These are phyloP conservation scores for Lithospermum erythrorhizon DNA, from an alignment of 257 asterid genomes.

Conservation along the genomic window DNA sequence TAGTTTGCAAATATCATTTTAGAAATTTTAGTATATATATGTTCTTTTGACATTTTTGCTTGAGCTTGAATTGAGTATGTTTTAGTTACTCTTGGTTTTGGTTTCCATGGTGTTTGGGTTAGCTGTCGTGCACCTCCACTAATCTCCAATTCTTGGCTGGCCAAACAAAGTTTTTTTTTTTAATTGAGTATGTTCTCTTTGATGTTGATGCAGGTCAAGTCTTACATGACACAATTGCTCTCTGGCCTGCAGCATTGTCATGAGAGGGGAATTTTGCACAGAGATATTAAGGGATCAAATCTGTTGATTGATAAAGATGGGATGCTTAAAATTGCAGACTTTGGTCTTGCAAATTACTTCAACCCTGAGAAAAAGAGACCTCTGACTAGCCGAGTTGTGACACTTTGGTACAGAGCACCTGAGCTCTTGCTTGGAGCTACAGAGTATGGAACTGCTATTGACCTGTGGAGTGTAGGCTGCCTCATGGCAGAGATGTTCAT, in stretches of 20 bases:
- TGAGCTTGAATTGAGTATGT: too few species aligned
- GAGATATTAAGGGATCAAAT: constrained; percentile 82
- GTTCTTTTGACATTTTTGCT: too few species aligned
- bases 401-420: constrained; percentile 84
- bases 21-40: too few species aligned
- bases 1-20: not conserved
- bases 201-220: constrained; percentile 39
- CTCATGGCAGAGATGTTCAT: constrained; percentile 85
- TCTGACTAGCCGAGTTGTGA: constrained; percentile 69
- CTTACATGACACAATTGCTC: constrained; percentile 66
- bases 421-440: constrained; percentile 75
- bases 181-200: not conserved
- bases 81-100: too few species aligned
- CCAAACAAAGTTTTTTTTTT: not conserved
- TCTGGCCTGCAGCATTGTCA: constrained; percentile 79
- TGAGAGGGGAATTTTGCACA: constrained; percentile 59
- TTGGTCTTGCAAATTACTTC: constrained; percentile 58
- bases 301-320: constrained; percentile 57
- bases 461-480: constrained; percentile 89
- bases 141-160: not conserved
- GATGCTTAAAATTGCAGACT: constrained; percentile 68
- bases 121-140: too few species aligned
- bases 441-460: constrained; percentile 63
- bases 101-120: too few species aligned
- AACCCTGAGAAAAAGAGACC: constrained; percentile 39